A percentile compares a stretch with the other conserved stretches of the same genome.
These are phyloP conservation scores for Aethionema arabicum DNA, from an alignment of 345 rosid genomes.

Conservation along the genomic window DNA sequence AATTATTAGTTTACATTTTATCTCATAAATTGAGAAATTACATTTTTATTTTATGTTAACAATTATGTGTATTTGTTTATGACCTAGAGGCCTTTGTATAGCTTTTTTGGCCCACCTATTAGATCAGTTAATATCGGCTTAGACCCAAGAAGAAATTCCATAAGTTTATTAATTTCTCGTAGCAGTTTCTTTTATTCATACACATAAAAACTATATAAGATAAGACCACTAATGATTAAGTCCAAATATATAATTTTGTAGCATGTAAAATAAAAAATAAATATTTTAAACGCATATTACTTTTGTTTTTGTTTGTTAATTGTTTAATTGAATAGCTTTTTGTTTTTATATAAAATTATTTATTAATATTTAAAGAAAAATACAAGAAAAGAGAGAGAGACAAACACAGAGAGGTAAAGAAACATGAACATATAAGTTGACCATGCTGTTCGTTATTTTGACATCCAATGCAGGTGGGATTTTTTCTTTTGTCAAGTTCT, in stretches of 20 bases:
- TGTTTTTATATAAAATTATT: too few species aligned
- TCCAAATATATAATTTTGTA: too few species aligned
- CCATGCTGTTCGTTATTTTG: constrained; percentile 40
- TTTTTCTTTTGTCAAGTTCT: not conserved
- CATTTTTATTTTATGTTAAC: too few species aligned
- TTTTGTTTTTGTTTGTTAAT: too few species aligned
- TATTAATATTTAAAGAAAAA: constrained; percentile 14
- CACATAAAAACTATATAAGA: too few species aligned
- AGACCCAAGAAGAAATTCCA: not conserved
- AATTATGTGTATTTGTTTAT: not conserved
- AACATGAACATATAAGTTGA: constrained; percentile 34
- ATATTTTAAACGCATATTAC: too few species aligned
- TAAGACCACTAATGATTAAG: too few species aligned
- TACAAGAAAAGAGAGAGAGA: constrained; percentile 24
- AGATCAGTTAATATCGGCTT: not conserved
- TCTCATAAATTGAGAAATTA: not conserved
- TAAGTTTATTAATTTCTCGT: not conserved
- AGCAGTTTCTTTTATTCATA: too few species aligned
- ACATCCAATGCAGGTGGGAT: constrained; percentile 35
- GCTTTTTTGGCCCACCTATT: not conserved
- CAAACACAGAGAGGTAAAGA: constrained; percentile 25
- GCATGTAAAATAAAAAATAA: too few species aligned
- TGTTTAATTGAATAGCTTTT: too few species aligned
- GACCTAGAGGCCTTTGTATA: too few species aligned
- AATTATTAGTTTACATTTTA: constrained; percentile 3